Base-by-base conservation (phyloP, 495 filamentous ascomycete species). In the Astrothelium macrocarpum region DNA sequence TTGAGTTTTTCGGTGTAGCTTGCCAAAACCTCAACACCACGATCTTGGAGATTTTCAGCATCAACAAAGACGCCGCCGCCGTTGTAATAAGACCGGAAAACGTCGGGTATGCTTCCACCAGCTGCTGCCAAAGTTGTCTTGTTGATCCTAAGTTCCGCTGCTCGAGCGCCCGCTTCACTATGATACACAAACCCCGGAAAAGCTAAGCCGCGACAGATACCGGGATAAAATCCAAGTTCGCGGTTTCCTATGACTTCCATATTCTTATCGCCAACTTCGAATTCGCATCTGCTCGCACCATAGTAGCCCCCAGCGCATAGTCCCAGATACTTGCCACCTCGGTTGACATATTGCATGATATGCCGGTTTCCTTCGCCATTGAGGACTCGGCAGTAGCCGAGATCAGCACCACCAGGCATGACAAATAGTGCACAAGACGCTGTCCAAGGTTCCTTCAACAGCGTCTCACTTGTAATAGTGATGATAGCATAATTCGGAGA, bases 301-400 rank as follows among this genome's bases (percentile, higher is more conserved):
- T 96, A 98, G 75, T 97, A 98, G 4, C 89, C 94, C 12, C 94
- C 94, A 42, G 95, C 95, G 70, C 94, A 98, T 65, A 98, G 85
- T 3, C 94, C 95, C 25, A 97, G 79, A 71, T 93, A 98, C 1
- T 78, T 75, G 3, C 94, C 94, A 12, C 94, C 94, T n/a, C 83
- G 77, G 61, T 87, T 87, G 53, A 98, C 90, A 72, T 87, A 98
- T 64, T 91, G 86, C 20, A 79, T 77, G 72, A 98, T 97, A 61
- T 79, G 81, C 42, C 87, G 80, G 72, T 97, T 98, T 16, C 94
- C 94, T 63, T 84, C 78, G 34, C 94, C 94, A 73, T 97, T 94
- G 46, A 98, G 81, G 12, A 82, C 85, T 3, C 89, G 85, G 70
- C 91, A 96, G 75, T 97, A 98, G 32, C 87, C 90, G 46, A 96